Base-by-base conservation (phyloP, 805 yeast genomes). In the Yamadazyma sp. region DNA sequence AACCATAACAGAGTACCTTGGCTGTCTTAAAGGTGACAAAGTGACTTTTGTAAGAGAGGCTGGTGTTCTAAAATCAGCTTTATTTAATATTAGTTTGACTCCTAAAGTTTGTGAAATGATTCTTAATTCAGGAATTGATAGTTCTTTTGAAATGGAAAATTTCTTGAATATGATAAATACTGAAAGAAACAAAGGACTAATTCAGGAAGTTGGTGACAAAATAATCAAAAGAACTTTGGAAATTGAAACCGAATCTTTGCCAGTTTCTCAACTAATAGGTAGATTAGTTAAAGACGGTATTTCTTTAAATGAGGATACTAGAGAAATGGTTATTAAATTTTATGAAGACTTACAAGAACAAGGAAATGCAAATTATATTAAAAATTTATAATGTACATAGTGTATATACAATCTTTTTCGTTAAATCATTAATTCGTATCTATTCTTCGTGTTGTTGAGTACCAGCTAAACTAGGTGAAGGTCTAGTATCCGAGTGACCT, bases 201-300 rank as follows among this genome's bases (percentile, higher is more conserved):
- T 40, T 16, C 25, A 24, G 4, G 42, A 50, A 16, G 34, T 43
- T 26, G 53, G 52, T 15, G 18, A 29, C 4, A 46, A 42, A 5
- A 34, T 64, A n/a, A 32, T 58, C 5, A 28, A 10, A 11, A 12
- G 17, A 26, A 6, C 16, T 4, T 33, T 50, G n/a, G 21, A 38
- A 3, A 19, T 27, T 10, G n/a, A n/a, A n/a, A 24, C 47, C 22
- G 42, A 43, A 34, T 29, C 39, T 4, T 45, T 60, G 8, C 50
- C 52, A 35, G 32, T 43, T 5, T 29, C 53, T 3, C 62, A 58
- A 39, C 43, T 60, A 28, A 21, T 50, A 11, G 40, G 48, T 17
- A 37, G 39, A 24, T 15, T 36, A 13, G 15, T 18, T 6, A 36
- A 31, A 16, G 35, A 36, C 16, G 35, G 35, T 7, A 7, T 30